Base-by-base conservation (phyloP, 2,329 filamentous ascomycete genomes). In the Diaporthe ampelina region DNA sequence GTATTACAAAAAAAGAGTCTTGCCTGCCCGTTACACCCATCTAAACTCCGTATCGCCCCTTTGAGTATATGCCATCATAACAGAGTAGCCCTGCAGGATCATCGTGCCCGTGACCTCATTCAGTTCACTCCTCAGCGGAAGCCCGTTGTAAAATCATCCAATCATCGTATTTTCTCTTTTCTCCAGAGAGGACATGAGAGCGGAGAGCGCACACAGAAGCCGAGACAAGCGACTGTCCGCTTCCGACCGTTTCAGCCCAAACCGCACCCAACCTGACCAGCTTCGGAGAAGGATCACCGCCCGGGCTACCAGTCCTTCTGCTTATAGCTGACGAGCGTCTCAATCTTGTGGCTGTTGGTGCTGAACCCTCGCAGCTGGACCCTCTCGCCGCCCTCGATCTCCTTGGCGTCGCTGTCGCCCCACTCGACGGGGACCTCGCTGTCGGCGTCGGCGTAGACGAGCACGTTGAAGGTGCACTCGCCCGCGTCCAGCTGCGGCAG, bases 361-460 rank as follows among this genome's bases (percentile, higher is more conserved):
- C 95, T 98, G 86, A 98, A 99, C 77, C 96, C 97, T 75, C 97
- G 90, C 81, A 99, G 86, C 85, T 98, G 95, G 40, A 99, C 97
- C 81, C 97, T 95, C 87, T 99, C 97, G 56, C 94, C 96, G 79
- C 97, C 94, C 81, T 92, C 88, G 77, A 99, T 98, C 87, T 99
- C 97, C 86, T 98, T 98, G 72, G 96, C 95, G 83, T 98, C 97
- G 78, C 95, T 98, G 85, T 99, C 97, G 61, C 97, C 97, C 97
- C 97, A 99, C 83, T 99, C 97, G 74, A 99, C 93, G 5, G 97
- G 97, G 19, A 99, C 97, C 63, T 98, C 96, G 74, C 94, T 97
- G 84, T 98, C 95, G 24, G 95, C 95, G 82, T 99, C 96, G 70
- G 97, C 97, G 82, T 99, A 99, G 4, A 99, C 97, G 54, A 99